Base-by-base conservation (phyloP, 2,329 filamentous ascomycete species). In the Emydomyces testavorans region DNA sequence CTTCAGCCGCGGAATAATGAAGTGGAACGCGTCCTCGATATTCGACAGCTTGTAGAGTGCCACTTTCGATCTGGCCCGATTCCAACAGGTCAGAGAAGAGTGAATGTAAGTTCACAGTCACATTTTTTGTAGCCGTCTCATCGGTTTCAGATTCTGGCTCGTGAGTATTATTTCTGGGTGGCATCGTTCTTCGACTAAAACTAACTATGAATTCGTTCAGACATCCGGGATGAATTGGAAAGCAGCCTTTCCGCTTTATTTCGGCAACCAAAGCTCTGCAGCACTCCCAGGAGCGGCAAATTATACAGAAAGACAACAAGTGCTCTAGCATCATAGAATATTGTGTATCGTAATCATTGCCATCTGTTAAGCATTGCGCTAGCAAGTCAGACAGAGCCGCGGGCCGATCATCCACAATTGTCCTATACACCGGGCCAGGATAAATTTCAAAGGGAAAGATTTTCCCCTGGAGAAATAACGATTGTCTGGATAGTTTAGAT, bases 1-100 rank as follows among this genome's bases (percentile, higher is more conserved):
- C 52, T 40, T 53, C 51, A 26, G 29, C n/a, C 4, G 51, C 54
- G 13, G 44, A 48, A 42, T 56, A 56, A 28, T 57, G 55, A 23
- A 57, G 50, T 1, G 54, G 40, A 31, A 49, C 6, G 8, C 48
- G 47, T 0, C 54, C 52, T 44, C 46, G 31, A 13, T 24, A 23
- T 40, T 57, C 55, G 16, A 37, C 10, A 6, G n/a, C 15, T 29
- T 10, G 32, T 16, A 46, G 16, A 41, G 15, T 20, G 2, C 8
- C 26, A 18, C 34, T 16, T n/a, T 37, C 23, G 5, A 34, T 23
- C 10, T 40, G 24, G 6, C 26, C n/a, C 10, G 36, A 16, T 4
- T 39, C 37, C 29, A 49, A 11, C 0, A 23, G 2, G 15, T 49
- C 26, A 38, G 49, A 11, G 11, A 54, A 21, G 2, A n/a, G 2